A percentile compares a stretch with the other conserved stretches of the same genome.
Evolutionary conservation across 306 rosid genomes (phyloP).

Genomic region (Crataegus laevigata): DNA sequence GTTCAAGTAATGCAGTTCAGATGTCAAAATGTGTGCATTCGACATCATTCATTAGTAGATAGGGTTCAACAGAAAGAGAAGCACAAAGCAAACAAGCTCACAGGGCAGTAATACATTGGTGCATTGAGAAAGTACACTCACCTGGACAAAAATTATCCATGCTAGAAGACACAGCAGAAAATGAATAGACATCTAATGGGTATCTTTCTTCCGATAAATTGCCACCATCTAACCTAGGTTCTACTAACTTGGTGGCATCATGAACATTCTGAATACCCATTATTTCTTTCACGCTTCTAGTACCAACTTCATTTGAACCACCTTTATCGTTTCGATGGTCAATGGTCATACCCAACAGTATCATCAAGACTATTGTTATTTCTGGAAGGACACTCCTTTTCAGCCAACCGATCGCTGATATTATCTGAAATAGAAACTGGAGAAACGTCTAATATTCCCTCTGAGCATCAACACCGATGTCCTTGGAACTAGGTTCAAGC

Average conservation of each 20-base stretch:
- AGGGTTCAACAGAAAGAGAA: neutral
- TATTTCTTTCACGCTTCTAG: neutral
- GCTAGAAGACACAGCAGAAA: neutral
- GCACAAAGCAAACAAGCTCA: neutral
- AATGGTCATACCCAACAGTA: neutral
- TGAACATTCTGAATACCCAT: neutral
- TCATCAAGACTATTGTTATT: neutral
- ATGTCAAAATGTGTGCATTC: neutral
- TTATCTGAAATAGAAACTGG: neutral
- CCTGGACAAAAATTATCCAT: neutral
- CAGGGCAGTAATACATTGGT: neutral
- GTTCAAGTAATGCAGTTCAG: neutral
- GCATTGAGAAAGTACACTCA: neutral
- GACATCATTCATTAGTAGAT: neutral
- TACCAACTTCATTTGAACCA: constrained; percentile 1
- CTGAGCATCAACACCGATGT: neutral
- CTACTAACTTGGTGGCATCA: neutral
- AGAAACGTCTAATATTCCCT: no score
- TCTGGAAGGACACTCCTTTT: neutral
- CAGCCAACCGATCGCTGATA: neutral
- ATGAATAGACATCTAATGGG: neutral
- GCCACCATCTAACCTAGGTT: neutral
- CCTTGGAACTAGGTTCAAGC: neutral
- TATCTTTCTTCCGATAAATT: neutral
- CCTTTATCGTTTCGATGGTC: neutral